These are phyloP conservation scores for Cyclotella sp. DNA, from an alignment of 108 stramenopile species.

Conservation along the genomic window DNA sequence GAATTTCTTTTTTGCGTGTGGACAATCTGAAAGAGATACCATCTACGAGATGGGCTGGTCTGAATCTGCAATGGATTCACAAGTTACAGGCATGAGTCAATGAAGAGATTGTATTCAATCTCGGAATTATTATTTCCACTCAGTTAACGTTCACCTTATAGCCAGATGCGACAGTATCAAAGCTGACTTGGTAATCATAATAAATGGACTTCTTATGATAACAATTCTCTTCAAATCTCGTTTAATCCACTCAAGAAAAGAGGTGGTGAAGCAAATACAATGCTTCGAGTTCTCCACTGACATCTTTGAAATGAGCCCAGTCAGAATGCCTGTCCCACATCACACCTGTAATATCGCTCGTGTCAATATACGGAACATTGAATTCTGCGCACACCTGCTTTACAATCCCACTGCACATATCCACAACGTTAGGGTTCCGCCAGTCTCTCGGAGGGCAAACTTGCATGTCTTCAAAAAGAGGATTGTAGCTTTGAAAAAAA, in stretches of 20 bases:
- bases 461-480: constrained; percentile 11
- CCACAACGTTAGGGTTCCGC: constrained; percentile 23
- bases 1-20: neutral
- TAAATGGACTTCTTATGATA: too few relatives aligned
- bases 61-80: too few relatives aligned
- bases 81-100: too few relatives aligned
- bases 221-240: too few relatives aligned
- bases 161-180: too few relatives aligned
- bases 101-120: too few relatives aligned
- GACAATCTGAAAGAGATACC: too few relatives aligned
- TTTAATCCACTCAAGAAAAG: neutral
- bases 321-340: constrained; percentile 25
- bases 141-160: too few relatives aligned
- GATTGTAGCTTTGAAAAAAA: constrained; percentile 13
- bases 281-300: constrained; percentile 16
- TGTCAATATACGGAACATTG: constrained; percentile 20
- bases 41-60: too few relatives aligned
- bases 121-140: too few relatives aligned
- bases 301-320: constrained; percentile 29
- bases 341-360: constrained; percentile 19
- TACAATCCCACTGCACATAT: constrained; percentile 24
- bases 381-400: constrained; percentile 2
- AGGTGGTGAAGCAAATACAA: constrained; percentile 6
- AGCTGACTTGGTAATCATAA: too few relatives aligned
- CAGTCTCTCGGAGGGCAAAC: constrained; percentile 27